Conservation (phyloP, 2,329 filamentous ascomycete species). For the Xylariales sp. region DNA sequence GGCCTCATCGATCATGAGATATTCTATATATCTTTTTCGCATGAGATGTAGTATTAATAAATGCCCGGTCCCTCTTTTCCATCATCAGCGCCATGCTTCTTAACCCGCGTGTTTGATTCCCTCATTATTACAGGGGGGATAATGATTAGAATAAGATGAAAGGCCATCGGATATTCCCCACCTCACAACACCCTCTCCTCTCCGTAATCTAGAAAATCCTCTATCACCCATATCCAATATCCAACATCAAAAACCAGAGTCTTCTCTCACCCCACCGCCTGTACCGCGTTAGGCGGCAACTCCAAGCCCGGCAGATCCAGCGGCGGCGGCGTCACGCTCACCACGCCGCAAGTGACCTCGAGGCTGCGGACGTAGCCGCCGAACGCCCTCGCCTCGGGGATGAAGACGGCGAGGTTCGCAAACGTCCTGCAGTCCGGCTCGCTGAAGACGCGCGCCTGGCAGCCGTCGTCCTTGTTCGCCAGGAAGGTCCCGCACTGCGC, state of each 20-base stretch:
- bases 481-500: constrained; percentile 53
- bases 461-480: constrained; percentile 54
- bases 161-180: too few relatives aligned
- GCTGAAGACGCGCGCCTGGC: constrained; percentile 53
- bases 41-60: too few relatives aligned
- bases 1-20: too few relatives aligned
- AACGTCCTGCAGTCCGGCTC: constrained; percentile 51
- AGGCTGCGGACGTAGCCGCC: constrained; percentile 53
- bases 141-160: not conserved
- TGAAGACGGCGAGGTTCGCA: constrained; percentile 53
- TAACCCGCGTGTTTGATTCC: too few relatives aligned
- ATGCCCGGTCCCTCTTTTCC: not conserved
- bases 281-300: constrained; percentile 41
- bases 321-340: constrained; percentile 43
- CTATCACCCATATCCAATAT: too few relatives aligned
- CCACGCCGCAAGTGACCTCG: constrained; percentile 51
- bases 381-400: constrained; percentile 49
- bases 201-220: not conserved
- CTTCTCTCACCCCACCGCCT: constrained; percentile 36
- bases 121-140: not conserved
- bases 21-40: too few relatives aligned
- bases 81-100: not conserved
- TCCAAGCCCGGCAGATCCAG: constrained; percentile 44
- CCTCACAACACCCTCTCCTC: too few relatives aligned
- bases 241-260: not conserved